phyloP scores from a whole-genome alignment of 2,329 filamentous ascomycete genomes.

The Xylaria arbuscula region DNA sequence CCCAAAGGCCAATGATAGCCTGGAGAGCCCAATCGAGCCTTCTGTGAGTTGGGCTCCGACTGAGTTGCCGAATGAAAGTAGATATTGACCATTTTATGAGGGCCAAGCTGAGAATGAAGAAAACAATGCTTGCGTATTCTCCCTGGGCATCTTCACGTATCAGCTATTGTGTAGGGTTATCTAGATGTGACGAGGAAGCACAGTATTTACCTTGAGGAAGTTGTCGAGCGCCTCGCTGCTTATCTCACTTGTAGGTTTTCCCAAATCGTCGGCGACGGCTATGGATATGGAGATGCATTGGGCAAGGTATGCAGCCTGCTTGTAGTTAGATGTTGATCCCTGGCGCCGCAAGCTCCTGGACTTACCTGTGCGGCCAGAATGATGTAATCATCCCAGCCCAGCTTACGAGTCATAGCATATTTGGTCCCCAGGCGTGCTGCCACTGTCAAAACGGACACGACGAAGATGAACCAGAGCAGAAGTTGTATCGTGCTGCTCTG shows the following conservation, averaged over 20 bases:
- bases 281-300: constrained; percentile 36
- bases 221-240: constrained; percentile 18
- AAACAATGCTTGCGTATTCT: constrained; percentile 37
- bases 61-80: constrained; percentile 34
- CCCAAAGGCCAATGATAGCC: constrained; percentile 29
- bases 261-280: constrained; percentile 33
- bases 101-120: constrained; percentile 32
- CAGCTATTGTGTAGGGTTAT: neutral
- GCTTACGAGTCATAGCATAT: constrained; percentile 32
- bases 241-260: constrained; percentile 15
- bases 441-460: constrained; percentile 25
- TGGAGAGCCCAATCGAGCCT: constrained; percentile 21
- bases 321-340: neutral
- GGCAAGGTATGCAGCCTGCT: constrained; percentile 32
- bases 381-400: constrained; percentile 37
- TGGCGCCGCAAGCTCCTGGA: neutral
- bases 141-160: constrained; percentile 21
- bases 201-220: constrained; percentile 39
- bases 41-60: constrained; percentile 24
- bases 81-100: constrained; percentile 39
- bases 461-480: constrained; percentile 35
- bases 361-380: constrained; percentile 39
- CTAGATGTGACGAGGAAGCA: neutral
- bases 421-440: constrained; percentile 35
- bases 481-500: constrained; percentile 22